These are phyloP conservation scores for Pythium grandisporangium DNA, from an alignment of 352 stramenopile genomes.

Conservation along the genomic window DNA sequence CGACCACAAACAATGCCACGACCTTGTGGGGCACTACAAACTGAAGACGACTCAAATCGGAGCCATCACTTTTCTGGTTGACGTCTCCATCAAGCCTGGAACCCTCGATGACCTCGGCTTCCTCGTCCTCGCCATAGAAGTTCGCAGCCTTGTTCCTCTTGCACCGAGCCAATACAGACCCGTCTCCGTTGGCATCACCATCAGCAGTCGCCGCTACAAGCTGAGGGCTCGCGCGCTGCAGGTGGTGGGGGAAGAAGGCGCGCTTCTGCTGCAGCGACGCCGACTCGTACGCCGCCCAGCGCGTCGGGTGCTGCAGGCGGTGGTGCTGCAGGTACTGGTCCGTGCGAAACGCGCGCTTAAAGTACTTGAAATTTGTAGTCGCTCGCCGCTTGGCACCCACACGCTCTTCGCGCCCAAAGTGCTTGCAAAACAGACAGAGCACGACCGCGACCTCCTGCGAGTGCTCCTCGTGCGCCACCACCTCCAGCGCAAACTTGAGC, in stretches of 20 bases:
- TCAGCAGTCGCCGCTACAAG: too few relatives aligned
- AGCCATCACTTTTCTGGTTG: too few relatives aligned
- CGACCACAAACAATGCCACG: background rate
- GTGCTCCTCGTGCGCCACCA: slow-evolving; percentile 30
- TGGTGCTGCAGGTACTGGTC: slow-evolving; percentile 72
- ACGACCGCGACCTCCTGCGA: slow-evolving; percentile 33
- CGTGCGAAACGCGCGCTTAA: slow-evolving; percentile 49
- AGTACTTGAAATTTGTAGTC: slow-evolving; percentile 62
- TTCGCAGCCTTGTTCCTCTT: slow-evolving; percentile 1
- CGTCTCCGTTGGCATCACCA: too few relatives aligned
- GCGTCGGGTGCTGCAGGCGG: slow-evolving; percentile 33
- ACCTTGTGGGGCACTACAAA: too few relatives aligned
- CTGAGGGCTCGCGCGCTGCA: too few relatives aligned
- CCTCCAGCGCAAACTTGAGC: slow-evolving; percentile 40
- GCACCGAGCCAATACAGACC: too few relatives aligned
- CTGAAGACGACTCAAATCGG: too few relatives aligned
- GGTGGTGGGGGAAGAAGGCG: slow-evolving; percentile 31
- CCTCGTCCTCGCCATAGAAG: too few relatives aligned
- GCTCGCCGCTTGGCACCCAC: slow-evolving; percentile 37
- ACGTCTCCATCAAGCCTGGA: too few relatives aligned
- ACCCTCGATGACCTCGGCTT: too few relatives aligned
- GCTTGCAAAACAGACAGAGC: slow-evolving; percentile 55
- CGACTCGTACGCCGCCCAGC: slow-evolving; percentile 35
- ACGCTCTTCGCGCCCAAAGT: slow-evolving; percentile 52
- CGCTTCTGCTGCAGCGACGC: slow-evolving; percentile 30